These are phyloP conservation scores for Nicotiana rustica DNA, from an alignment of 305 asterid genomes.

Conservation along the genomic window DNA sequence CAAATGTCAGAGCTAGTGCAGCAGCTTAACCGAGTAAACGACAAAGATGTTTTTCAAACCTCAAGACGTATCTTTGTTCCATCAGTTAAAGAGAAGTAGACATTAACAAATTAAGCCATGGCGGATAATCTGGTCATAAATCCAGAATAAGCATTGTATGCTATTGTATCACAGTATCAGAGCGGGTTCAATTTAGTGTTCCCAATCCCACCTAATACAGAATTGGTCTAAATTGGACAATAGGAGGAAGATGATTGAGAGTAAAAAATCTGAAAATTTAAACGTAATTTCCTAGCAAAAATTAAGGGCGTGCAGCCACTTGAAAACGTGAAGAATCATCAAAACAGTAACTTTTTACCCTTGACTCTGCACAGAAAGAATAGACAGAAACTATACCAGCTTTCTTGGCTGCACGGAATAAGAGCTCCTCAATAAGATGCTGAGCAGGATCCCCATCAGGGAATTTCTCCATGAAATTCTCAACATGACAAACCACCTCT, in stretches of 20 bases:
- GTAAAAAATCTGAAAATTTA: too few species aligned
- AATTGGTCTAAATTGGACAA: slow-evolving; percentile 3
- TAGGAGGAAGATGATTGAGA: not conserved
- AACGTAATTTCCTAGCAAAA: not conserved
- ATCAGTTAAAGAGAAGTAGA: not conserved
- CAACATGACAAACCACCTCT: slow-evolving; percentile 78
- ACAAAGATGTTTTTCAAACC: not conserved
- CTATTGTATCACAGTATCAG: not conserved
- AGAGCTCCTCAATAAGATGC: slow-evolving; percentile 80
- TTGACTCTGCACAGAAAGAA: not conserved
- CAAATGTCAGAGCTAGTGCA: not conserved
- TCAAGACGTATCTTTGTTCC: not conserved
- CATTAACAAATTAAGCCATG: not conserved
- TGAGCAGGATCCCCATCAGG: slow-evolving; percentile 89
- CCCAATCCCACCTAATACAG: not conserved
- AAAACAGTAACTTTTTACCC: not conserved
- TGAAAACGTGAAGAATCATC: not conserved
- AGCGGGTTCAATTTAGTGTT: not conserved
- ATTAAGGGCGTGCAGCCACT: not conserved
- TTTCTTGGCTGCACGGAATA: slow-evolving; percentile 78
- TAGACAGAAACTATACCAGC: slow-evolving; percentile 57
- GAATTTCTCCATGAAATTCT: slow-evolving; percentile 72
- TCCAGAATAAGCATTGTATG: not conserved
- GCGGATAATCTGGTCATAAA: not conserved
- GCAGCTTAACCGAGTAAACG: not conserved